A percentile compares a stretch with the other conserved stretches of the same genome.
Conservation (phyloP, 176 grass and related monocot species). For the Ensete glaucum region DNA sequence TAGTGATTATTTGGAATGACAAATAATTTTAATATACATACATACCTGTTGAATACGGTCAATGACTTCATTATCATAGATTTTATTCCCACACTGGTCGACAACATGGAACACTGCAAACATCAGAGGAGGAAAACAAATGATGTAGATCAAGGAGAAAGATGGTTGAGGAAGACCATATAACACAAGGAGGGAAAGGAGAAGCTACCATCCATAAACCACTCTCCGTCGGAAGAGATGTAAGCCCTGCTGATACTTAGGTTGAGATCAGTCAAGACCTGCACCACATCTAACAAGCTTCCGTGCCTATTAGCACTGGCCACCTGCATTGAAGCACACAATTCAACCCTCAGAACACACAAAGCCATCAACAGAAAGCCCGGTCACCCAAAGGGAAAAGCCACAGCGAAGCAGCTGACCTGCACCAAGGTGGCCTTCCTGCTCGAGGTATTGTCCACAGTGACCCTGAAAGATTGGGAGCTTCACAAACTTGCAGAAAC, state of each 20-base stretch:
- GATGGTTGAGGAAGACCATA: background rate
- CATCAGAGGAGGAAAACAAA: background rate
- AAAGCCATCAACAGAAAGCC: background rate
- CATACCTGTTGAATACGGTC: slow-evolving; percentile 22
- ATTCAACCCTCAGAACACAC: slow-evolving; percentile 6
- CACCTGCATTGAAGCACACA: slow-evolving; percentile 34
- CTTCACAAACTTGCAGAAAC: background rate
- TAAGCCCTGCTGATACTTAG: slow-evolving; percentile 40
- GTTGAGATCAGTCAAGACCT: slow-evolving; percentile 40
- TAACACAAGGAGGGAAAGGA: background rate
- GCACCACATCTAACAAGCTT: slow-evolving; percentile 39
- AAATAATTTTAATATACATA: background rate
- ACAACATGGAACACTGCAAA: slow-evolving; percentile 31
- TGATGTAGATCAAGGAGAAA: background rate
- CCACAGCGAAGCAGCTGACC: slow-evolving; percentile 15
- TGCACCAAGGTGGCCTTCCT: slow-evolving; percentile 44
- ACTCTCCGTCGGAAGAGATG: slow-evolving; percentile 47
- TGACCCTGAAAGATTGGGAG: slow-evolving; percentile 22
- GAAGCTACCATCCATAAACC: slow-evolving; percentile 44
- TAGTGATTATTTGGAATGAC: background rate
- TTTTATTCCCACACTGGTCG: slow-evolving; percentile 22
- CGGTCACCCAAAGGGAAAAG: background rate
- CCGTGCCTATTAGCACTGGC: slow-evolving; percentile 40
- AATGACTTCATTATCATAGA: slow-evolving; percentile 21
- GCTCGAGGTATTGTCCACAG: slow-evolving; percentile 40